Conservation (phyloP, 148 eudicot species). For the Camellia granthamiana region DNA sequence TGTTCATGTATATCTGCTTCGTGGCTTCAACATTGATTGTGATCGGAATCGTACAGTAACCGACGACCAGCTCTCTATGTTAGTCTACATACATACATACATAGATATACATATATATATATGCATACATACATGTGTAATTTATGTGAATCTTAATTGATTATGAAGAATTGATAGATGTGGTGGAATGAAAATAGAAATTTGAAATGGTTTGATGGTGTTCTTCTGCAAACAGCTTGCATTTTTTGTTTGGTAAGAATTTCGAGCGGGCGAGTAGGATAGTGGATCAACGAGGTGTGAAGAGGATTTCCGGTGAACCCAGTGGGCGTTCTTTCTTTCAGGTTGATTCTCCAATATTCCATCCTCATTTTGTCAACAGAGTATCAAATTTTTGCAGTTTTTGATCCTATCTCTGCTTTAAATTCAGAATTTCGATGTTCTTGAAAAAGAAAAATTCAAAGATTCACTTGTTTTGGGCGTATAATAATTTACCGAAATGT, state of each 20-base stretch:
- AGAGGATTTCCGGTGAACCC: constrained; percentile 58
- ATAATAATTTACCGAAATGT: neutral
- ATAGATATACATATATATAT: neutral
- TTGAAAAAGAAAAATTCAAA: neutral
- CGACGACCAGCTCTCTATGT: constrained; percentile 72
- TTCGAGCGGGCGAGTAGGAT: constrained; percentile 84
- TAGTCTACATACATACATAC: constrained; percentile 25
- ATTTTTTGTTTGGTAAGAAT: constrained; percentile 81
- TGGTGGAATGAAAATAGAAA: neutral
- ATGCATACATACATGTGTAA: neutral
- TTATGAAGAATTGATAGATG: neutral
- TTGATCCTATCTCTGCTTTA: neutral
- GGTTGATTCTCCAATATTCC: constrained; percentile 32
- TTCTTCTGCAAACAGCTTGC: constrained; percentile 43
- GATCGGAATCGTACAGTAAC: constrained; percentile 42
- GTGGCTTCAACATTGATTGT: constrained; percentile 13
- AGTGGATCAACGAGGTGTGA: constrained; percentile 81
- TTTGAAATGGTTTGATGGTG: neutral
- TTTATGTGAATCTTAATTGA: neutral
- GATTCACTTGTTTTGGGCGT: neutral
- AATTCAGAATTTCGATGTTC: neutral
- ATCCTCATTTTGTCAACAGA: neutral
- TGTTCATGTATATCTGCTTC: constrained; percentile 9
- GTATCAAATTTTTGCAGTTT: neutral
- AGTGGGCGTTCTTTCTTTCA: constrained; percentile 81